Conservation (phyloP, 2,329 filamentous ascomycete genomes). For the Dryadomyces quercivorus region DNA sequence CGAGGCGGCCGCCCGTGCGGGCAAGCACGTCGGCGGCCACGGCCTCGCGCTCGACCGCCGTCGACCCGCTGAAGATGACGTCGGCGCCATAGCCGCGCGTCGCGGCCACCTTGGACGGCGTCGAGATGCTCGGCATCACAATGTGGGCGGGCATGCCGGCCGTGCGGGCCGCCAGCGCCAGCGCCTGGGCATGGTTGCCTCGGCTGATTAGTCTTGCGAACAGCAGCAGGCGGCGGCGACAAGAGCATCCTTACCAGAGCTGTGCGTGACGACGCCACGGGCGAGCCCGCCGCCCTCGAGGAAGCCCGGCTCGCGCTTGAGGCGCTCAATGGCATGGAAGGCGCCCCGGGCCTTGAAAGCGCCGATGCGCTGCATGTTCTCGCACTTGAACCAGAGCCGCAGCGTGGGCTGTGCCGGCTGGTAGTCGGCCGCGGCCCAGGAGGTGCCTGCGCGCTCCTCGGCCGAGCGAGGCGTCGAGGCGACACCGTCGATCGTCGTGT, state of each 20-base stretch:
- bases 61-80: slow-evolving; percentile 73
- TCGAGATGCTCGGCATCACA: slow-evolving; percentile 81
- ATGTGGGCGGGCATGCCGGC: slow-evolving; percentile 70
- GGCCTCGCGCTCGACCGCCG: slow-evolving; percentile 68
- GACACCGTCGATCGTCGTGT: slow-evolving; percentile 57
- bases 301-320: slow-evolving; percentile 51
- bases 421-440: slow-evolving; percentile 8
- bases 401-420: slow-evolving; percentile 51
- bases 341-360: slow-evolving; percentile 90
- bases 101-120: slow-evolving; percentile 75
- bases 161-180: slow-evolving; percentile 69
- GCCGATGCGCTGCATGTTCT: slow-evolving; percentile 82
- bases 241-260: slow-evolving; percentile 38
- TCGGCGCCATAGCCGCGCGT: slow-evolving; percentile 66
- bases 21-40: slow-evolving; percentile 56
- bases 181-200: slow-evolving; percentile 84
- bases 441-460: slow-evolving; percentile 1
- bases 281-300: slow-evolving; percentile 44
- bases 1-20: slow-evolving; percentile 62
- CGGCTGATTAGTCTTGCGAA: not conserved
- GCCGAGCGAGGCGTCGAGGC: slow-evolving; percentile 57
- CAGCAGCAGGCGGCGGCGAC: too few species aligned
- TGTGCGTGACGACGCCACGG: slow-evolving; percentile 79
- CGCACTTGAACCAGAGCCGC: slow-evolving; percentile 85
- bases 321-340: slow-evolving; percentile 67